phyloP scores from a whole-genome alignment of 2,329 filamentous ascomycete genomes.

The Sporothrix brasiliensis region DNA sequence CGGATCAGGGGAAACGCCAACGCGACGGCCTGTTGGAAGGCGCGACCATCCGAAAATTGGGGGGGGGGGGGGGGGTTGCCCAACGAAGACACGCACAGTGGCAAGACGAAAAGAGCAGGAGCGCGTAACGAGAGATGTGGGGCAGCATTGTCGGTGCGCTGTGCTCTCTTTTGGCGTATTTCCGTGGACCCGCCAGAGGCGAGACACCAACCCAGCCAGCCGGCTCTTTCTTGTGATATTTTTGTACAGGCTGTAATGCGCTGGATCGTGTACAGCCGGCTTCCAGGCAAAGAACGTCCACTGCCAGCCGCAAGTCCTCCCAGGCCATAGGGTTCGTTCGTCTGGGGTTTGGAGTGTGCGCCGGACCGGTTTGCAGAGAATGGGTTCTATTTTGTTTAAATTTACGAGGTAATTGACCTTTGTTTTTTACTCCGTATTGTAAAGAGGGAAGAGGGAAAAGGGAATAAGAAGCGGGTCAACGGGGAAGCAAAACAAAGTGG shows the following conservation, averaged over 20 bases:
- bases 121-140: constrained; percentile 28
- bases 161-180: constrained; percentile 23
- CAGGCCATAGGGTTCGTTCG: neutral
- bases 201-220: constrained; percentile 17
- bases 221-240: constrained; percentile 5
- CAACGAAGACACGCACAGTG: neutral
- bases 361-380: neutral
- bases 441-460: neutral
- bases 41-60: constrained; percentile 27
- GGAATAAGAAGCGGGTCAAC: constrained; percentile 29
- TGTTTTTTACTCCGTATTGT: constrained; percentile 5
- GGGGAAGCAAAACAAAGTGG: constrained; percentile 22
- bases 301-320: neutral
- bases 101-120: constrained; percentile 25
- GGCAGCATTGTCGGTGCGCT: neutral
- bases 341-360: neutral
- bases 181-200: constrained; percentile 26
- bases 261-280: neutral
- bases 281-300: neutral
- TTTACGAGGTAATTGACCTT: neutral
- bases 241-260: neutral
- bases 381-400: constrained; percentile 8
- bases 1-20: neutral
- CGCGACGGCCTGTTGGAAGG: constrained; percentile 2
- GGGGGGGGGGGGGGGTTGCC: neutral